Evolutionary conservation across 1,139 yeast genomes (phyloP).

Genomic region (Pichia sp.): DNA sequence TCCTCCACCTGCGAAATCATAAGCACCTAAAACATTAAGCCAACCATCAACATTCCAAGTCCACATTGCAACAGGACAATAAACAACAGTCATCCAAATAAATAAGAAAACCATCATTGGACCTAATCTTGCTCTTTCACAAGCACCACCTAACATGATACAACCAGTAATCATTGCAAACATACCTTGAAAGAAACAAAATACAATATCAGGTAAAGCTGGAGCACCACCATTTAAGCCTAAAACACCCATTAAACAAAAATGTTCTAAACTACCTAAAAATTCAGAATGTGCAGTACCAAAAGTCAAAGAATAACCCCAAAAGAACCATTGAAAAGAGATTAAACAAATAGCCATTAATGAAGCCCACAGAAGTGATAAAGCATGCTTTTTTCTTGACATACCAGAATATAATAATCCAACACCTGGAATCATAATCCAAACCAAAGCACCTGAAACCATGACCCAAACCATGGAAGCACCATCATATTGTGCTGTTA

Average conservation of each 20-base stretch:
- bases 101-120: slow-evolving; percentile 95
- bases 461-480: slow-evolving; percentile 91
- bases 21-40: slow-evolving; percentile 73
- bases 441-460: slow-evolving; percentile 61
- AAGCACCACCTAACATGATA: slow-evolving; percentile 94
- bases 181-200: slow-evolving; percentile 92
- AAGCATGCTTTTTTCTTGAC: slow-evolving; percentile 87
- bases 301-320: slow-evolving; percentile 91
- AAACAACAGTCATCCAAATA: slow-evolving; percentile 92
- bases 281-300: slow-evolving; percentile 57
- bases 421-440: slow-evolving; percentile 94
- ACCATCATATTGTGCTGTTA: slow-evolving; percentile 64
- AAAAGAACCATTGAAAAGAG: slow-evolving; percentile 92
- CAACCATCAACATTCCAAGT: slow-evolving; percentile 94
- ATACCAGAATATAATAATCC: slow-evolving; percentile 88
- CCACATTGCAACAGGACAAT: slow-evolving; percentile 95
- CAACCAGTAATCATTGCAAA: slow-evolving; percentile 89
- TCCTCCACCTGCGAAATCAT: slow-evolving; percentile 98
- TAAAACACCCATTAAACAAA: slow-evolving; percentile 70
- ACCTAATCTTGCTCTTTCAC: slow-evolving; percentile 93
- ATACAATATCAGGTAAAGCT: slow-evolving; percentile 77
- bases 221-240: slow-evolving; percentile 69
- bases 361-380: slow-evolving; percentile 89
- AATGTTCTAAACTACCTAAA: slow-evolving; percentile 74
- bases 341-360: slow-evolving; percentile 79